Percentiles rank a stretch among this genome's conserved stretches.
Conservation (phyloP, 148 eudicot species). For the Vaccinium vitisidaea region DNA sequence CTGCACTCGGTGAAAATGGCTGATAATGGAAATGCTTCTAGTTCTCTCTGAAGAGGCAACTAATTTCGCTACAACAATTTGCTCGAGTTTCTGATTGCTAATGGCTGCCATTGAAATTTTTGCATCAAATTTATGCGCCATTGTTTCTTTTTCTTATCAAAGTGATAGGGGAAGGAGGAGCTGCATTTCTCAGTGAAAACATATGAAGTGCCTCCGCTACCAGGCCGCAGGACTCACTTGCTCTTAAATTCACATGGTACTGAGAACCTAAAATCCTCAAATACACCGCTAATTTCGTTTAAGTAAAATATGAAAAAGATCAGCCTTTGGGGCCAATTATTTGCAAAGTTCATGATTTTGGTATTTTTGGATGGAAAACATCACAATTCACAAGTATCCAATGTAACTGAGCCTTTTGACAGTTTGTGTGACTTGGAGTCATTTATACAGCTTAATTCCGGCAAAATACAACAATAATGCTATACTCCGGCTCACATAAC, state of each 20-base stretch:
- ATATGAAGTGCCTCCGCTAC: background rate
- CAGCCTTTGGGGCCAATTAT: background rate
- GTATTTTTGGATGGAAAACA: background rate
- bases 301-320: background rate
- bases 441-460: background rate
- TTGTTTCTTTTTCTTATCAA: background rate
- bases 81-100: background rate
- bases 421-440: background rate
- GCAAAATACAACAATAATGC: background rate
- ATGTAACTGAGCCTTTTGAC: background rate
- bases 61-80: background rate
- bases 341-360: background rate
- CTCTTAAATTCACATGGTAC: background rate
- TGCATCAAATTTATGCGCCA: background rate
- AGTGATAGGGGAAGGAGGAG: background rate
- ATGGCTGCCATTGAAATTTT: background rate
- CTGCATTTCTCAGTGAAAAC: background rate
- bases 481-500: no score
- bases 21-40: background rate
- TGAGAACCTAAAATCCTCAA: background rate
- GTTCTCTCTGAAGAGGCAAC: background rate
- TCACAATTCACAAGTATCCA: background rate
- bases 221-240: background rate
- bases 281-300: background rate
- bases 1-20: background rate